Evolutionary conservation across 306 rosid species (phyloP), one percentile per base, ranked within the genome.

Genomic region (Clitoria ternatea): DNA sequence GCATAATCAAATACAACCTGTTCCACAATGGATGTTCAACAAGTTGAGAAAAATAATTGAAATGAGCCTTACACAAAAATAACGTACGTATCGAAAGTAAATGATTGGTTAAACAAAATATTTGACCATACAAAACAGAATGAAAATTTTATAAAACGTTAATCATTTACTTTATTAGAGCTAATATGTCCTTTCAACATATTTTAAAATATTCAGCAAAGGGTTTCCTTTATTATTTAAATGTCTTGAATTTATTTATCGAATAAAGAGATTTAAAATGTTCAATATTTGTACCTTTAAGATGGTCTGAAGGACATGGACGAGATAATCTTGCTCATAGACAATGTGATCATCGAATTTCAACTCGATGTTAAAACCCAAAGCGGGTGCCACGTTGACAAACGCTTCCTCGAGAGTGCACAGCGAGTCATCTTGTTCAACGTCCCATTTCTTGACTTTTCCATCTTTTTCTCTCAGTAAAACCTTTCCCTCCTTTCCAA

Each of bases 281-380:
- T n/a, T n/a, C n/a, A n/a, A n/a, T n/a, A n/a, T n/a, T n/a, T 5
- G 40, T 60, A 85, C 96, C 77, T 86, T 81, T 57, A 90, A 39
- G 43, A 85, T 52, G 35, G 76, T 73, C 66, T 82, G 89, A 78
- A 92, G 87, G 26, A 82, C 73, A 48, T 60, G 88, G 1, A 59
- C 18, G 42, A 88, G 96, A 61, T 79, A 37, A 27, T 72, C 71
- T 61, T 72, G 80, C 1, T 81, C 77, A 78, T 92, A 88, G 18
- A 77, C 87, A 7, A 86, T 50, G 55, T 78, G 61, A 64, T 90
- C 96, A 40, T 92, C 96, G 47, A 86, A 90, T 69, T 92, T 92
- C 79, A 92, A 47, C 76, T 92, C 96, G n/a, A 90, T 80, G 56
- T 92, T 90, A 45, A 90, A 92, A 29, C 98, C 98, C 57, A 85